Evolutionary conservation across 257 asterid species (phyloP).

Genomic region (Solanum gracilifrons): DNA sequence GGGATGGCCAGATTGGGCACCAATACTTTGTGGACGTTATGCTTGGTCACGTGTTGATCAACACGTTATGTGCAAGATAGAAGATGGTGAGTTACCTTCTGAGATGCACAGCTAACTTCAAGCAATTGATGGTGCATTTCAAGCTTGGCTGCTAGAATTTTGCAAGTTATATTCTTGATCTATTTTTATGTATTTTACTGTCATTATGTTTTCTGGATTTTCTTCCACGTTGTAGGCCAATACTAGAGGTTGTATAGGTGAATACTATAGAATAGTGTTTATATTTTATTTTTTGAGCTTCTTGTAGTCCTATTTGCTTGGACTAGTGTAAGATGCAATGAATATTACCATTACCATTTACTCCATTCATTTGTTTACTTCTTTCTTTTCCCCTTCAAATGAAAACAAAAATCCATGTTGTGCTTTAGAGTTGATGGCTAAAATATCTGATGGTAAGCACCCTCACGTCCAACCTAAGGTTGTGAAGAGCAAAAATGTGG

Average conservation of each 20-base stretch:
- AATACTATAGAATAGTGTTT: not conserved
- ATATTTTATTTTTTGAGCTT: not conserved
- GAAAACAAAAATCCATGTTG: not conserved
- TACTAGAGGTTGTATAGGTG: not conserved
- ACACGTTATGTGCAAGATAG: slow-evolving; percentile 36
- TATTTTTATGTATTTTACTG: not conserved
- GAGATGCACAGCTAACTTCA: not conserved
- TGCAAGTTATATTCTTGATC: not conserved
- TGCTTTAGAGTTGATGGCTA: not conserved
- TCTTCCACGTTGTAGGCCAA: not conserved
- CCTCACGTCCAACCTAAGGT: not conserved
- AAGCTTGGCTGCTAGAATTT: not conserved
- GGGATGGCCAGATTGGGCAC: slow-evolving; percentile 83
- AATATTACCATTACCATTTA: not conserved
- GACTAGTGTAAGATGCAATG: not conserved
- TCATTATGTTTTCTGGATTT: not conserved
- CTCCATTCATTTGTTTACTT: not conserved
- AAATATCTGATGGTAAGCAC: not conserved
- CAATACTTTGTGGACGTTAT: slow-evolving; percentile 88
- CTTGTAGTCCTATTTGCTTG: not conserved
- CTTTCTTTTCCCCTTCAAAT: not conserved
- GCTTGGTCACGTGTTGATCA: slow-evolving; percentile 78
- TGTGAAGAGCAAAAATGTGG: not conserved
- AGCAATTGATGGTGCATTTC: not conserved
- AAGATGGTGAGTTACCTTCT: not conserved